phyloP scores from a whole-genome alignment of 208 protist species.

The Crithidia fasciculata region DNA sequence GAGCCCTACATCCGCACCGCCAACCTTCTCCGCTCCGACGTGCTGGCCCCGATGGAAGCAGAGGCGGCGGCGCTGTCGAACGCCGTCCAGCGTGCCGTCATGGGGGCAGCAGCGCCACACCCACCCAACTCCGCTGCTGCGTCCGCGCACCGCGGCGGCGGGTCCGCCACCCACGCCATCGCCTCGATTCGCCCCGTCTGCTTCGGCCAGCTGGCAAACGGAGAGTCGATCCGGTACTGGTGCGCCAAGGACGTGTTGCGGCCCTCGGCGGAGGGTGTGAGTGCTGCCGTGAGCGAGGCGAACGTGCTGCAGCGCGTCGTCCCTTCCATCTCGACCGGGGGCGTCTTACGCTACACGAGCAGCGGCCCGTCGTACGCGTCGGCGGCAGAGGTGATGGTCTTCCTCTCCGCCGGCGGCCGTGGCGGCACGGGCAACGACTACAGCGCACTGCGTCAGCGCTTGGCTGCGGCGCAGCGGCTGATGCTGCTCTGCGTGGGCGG shows the following conservation, averaged over 20 bases:
- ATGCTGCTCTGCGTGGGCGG: conserved; percentile 23
- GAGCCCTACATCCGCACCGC: conserved; percentile 74
- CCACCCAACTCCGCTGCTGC: not conserved
- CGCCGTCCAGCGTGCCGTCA: not conserved
- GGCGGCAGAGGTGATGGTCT: conserved; percentile 15
- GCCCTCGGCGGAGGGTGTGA: conserved; percentile 23
- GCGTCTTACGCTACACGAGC: conserved; percentile 30
- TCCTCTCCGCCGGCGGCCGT: conserved; percentile 3
- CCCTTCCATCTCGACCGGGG: conserved; percentile 6
- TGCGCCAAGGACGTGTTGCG: conserved; percentile 44
- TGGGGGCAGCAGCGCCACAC: not conserved
- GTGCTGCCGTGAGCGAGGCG: conserved; percentile 14
- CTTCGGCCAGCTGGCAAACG: conserved; percentile 66
- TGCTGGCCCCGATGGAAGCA: conserved; percentile 38
- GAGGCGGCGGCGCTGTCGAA: not conserved
- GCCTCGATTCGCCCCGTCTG: conserved; percentile 48
- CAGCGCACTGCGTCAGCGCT: conserved; percentile 14
- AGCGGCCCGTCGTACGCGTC: conserved; percentile 14
- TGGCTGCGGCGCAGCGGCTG: conserved; percentile 13
- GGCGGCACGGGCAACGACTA: not conserved
- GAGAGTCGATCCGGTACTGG: conserved; percentile 67
- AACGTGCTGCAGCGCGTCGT: conserved; percentile 28
- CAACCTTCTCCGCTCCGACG: conserved; percentile 64
- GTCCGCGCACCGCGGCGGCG: not conserved
- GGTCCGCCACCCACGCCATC: not conserved